phyloP scores from a whole-genome alignment of 148 eudicot genomes.

The Gaultheria prostrata region DNA sequence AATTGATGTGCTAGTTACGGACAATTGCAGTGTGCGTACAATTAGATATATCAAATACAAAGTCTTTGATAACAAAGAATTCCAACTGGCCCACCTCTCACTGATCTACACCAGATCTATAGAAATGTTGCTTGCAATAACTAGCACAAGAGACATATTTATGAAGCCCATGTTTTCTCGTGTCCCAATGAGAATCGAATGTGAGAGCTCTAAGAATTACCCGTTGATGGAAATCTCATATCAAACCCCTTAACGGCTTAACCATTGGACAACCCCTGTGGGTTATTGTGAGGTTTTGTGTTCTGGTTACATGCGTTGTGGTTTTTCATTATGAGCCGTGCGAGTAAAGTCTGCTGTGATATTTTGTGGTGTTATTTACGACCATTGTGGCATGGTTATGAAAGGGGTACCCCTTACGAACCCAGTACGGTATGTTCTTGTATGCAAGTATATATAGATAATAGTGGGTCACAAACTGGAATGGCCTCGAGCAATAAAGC shows the following conservation, averaged over 20 bases:
- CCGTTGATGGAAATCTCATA: background rate
- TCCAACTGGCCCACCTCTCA: no score
- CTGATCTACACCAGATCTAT: no score
- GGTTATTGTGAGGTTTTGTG: background rate
- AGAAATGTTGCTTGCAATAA: no score
- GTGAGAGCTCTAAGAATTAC: background rate
- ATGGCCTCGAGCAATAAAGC: background rate
- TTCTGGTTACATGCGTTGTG: background rate
- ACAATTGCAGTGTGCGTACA: background rate
- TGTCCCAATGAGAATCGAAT: background rate
- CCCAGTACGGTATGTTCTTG: background rate
- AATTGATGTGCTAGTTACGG: no score
- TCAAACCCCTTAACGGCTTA: background rate
- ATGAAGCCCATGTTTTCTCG: background rate
- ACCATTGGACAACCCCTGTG: background rate
- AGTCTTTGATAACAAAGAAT: background rate
- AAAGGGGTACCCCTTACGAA: background rate
- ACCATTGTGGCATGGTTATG: background rate
- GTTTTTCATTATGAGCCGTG: background rate
- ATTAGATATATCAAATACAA: background rate
- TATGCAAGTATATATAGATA: background rate
- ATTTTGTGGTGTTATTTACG: background rate
- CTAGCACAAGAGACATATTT: background rate
- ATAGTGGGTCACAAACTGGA: background rate
- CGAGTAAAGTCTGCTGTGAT: background rate